Evolutionary conservation across 495 filamentous ascomycete species (phyloP), one percentile per base, ranked within the genome.

Genomic region (Aspergillus nanangensis): DNA sequence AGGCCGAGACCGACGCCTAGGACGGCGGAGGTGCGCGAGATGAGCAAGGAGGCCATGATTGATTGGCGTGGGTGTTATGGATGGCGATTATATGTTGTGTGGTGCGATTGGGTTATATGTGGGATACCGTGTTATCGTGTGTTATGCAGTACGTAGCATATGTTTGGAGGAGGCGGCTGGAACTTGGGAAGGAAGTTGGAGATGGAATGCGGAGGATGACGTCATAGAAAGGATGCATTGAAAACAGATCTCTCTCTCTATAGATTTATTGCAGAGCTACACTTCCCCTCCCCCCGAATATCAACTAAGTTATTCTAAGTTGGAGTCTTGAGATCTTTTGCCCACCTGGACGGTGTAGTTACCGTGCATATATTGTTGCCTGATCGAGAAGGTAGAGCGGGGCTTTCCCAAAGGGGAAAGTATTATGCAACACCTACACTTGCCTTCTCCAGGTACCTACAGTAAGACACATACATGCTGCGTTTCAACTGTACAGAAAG

Each of bases 1-100:
- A 72, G 50, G 44, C 69, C 58, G 42, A 76, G 52, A 50, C 71
- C 67, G 43, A 77, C 55, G 24, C 65, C 61, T 42, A 69, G 50
- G 36, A 65, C 50, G 45, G 65, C 34, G 18, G 63, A 48, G 34
- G 58, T 56, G 22, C 61, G 69, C 13, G 52, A 57, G 44, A 64
- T 55, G 39, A 69, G 63, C 35, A 70, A 33, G 25, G 60, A 55
- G 24, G 62, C 40, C 59, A 68, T 67, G 18, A 8, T 3, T 37
- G 22, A 29, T 36, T 46, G 32, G 11, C 17, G 19, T 43, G 20
- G 24, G 14, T 35, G 41, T n/a, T 23, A 8, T 36, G 8, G 24
- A 22, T 24, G 21, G 2, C 24, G 8, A 17, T 4, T 39, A 20
- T 5, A 20, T 4, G n/a, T 39, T 19, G 7, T 11, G 17, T 20